These are phyloP conservation scores for Boletellus ananas DNA, from an alignment of 768 basidiomycete genomes.

Conservation along the genomic window DNA sequence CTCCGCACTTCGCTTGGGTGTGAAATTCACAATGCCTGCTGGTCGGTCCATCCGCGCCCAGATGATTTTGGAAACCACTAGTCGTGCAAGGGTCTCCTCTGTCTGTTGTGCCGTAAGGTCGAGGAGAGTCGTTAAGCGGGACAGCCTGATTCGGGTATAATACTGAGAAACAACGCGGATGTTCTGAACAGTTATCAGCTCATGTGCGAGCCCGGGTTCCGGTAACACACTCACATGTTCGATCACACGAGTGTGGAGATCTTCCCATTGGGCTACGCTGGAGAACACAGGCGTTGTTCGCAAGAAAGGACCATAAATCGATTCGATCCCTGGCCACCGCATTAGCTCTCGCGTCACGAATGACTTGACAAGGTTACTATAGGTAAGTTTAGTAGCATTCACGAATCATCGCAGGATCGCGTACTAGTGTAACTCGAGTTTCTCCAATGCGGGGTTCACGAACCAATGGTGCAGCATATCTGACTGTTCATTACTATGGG, in stretches of 20 bases:
- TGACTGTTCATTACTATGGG: conserved; percentile 95
- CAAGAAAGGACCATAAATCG: conserved; percentile 81
- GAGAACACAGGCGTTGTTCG: conserved; percentile 79
- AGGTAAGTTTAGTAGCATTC: conserved; percentile 9
- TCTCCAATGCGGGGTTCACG: conserved; percentile 71
- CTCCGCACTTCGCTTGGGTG: conserved; percentile 75
- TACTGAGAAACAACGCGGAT: conserved; percentile 92
- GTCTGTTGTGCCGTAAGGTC: conserved; percentile 80
- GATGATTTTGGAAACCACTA: conserved; percentile 89
- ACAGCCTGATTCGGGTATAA: conserved; percentile 88
- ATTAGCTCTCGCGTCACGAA: conserved; percentile 92
- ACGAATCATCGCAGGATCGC: conserved; percentile 12
- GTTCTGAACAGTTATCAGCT: conserved; percentile 53
- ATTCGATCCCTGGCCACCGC: conserved; percentile 94
- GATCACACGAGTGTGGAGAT: conserved; percentile 91
- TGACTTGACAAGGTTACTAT: conserved; percentile 88
- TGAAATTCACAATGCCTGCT: conserved; percentile 84
- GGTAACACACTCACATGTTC: conserved; percentile 72
- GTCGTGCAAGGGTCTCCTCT: conserved; percentile 81
- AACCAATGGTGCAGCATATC: conserved; percentile 92
- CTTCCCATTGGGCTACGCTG: conserved; percentile 82
- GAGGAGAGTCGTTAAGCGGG: conserved; percentile 79
- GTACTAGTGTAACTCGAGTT: conserved; percentile 84
- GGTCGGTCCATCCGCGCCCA: conserved; percentile 95
- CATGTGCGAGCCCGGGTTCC: background rate